Conservation (phyloP, 192 early-diverging fungal genomes). For the Coemansia aciculifera region DNA sequence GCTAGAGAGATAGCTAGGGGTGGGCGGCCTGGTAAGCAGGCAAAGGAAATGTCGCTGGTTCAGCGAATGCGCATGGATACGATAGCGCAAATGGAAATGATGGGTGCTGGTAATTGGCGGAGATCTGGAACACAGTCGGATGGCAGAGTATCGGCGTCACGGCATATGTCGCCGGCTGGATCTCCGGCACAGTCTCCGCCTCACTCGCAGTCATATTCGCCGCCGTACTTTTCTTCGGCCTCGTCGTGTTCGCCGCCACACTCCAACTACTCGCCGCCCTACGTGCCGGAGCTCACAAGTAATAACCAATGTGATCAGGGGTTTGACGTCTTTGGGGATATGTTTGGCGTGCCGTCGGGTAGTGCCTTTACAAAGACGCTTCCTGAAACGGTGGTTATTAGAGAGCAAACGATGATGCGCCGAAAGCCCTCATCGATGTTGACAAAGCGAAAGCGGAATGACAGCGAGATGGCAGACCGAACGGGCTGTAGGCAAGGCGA, state of each 20-base stretch:
- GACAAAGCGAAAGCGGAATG: slow-evolving; percentile 15
- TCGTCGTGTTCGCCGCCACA: slow-evolving; percentile 36
- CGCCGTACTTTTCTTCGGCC: slow-evolving; percentile 26
- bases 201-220: slow-evolving; percentile 28
- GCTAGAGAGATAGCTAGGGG: neutral
- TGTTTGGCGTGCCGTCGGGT: slow-evolving; percentile 29
- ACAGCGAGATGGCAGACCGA: neutral
- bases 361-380: neutral
- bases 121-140: neutral
- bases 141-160: neutral
- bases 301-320: slow-evolving; percentile 1
- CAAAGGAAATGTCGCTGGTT: slow-evolving; percentile 25
- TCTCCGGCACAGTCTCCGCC: slow-evolving; percentile 42
- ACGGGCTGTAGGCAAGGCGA: neutral
- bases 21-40: neutral
- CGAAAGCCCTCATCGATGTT: neutral
- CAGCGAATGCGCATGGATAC: slow-evolving; percentile 36
- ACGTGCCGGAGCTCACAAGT: slow-evolving; percentile 37
- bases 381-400: slow-evolving; percentile 33
- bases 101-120: slow-evolving; percentile 7
- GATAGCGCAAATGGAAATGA: slow-evolving; percentile 38
- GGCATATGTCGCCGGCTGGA: slow-evolving; percentile 20
- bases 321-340: slow-evolving; percentile 39
- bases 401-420: slow-evolving; percentile 19
- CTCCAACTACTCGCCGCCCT: slow-evolving; percentile 46